Conservation (phyloP, 2,329 filamentous ascomycete species). For the Nemania abortiva region DNA sequence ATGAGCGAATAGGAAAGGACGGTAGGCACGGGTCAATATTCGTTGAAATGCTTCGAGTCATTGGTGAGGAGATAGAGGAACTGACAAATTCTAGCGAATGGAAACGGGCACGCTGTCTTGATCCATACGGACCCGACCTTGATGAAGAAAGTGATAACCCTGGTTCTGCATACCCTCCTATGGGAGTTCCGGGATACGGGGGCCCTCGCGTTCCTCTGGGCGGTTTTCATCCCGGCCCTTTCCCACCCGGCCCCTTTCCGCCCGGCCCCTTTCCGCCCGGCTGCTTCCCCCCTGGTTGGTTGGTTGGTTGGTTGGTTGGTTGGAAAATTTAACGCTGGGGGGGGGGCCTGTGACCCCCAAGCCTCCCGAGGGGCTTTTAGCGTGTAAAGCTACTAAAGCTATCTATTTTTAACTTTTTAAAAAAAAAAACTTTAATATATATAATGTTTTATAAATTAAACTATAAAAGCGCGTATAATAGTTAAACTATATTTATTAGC, state of each 20-base stretch:
- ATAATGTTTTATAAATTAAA: too few relatives aligned
- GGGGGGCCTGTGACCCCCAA: too few relatives aligned
- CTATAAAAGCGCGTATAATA: too few relatives aligned
- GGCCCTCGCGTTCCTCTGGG: not conserved
- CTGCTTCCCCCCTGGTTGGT: not conserved
- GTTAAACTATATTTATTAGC: too few relatives aligned
- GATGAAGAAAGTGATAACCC: too few relatives aligned
- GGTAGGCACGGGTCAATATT: slow-evolving; percentile 5
- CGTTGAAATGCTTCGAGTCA: slow-evolving; percentile 9
- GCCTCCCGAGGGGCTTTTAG: too few relatives aligned
- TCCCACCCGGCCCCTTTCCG: not conserved
- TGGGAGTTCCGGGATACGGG: not conserved
- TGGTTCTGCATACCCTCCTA: not conserved
- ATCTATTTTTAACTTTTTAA: too few relatives aligned
- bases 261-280: not conserved
- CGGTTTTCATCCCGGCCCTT: not conserved
- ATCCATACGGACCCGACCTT: not conserved
- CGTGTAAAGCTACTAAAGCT: too few relatives aligned
- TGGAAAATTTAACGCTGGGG: too few relatives aligned
- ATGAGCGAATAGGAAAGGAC: not conserved
- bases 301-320: too few relatives aligned
- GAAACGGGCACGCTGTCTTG: not conserved
- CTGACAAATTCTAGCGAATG: not conserved
- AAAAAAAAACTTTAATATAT: too few relatives aligned
- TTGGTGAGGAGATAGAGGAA: slow-evolving; percentile 1